These are phyloP conservation scores for Termitomyces sp. DNA, from an alignment of 768 basidiomycete genomes.

Conservation along the genomic window DNA sequence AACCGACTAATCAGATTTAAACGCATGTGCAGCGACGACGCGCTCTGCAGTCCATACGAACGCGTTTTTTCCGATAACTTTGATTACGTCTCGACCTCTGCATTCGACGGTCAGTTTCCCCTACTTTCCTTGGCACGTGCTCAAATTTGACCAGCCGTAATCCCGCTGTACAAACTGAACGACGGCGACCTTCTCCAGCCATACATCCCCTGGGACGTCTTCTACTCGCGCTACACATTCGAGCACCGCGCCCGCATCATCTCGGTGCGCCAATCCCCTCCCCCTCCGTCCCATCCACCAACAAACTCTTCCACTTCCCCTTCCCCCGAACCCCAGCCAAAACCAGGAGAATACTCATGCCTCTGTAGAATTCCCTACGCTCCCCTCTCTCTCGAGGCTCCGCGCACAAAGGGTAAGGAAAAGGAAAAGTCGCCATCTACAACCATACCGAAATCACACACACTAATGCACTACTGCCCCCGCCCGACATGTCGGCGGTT, in stretches of 20 bases:
- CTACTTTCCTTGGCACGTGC: not conserved
- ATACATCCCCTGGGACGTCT: slow-evolving; percentile 35
- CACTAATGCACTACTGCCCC: slow-evolving; percentile 56
- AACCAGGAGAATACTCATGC: slow-evolving; percentile 35
- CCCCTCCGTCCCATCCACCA: not conserved
- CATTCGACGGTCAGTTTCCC: slow-evolving; percentile 40
- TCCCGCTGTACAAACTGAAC: slow-evolving; percentile 30
- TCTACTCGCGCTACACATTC: slow-evolving; percentile 47
- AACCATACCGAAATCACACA: not conserved
- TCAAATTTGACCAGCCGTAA: slow-evolving; percentile 25
- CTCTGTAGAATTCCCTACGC: slow-evolving; percentile 44
- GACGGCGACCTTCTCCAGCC: slow-evolving; percentile 36
- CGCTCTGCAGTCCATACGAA: slow-evolving; percentile 42
- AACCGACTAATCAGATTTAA: not conserved
- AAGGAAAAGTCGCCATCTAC: not conserved
- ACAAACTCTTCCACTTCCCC: not conserved
- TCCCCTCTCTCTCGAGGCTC: slow-evolving; percentile 28
- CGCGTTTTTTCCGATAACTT: slow-evolving; percentile 44
- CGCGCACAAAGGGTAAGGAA: not conserved
- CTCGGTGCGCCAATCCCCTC: slow-evolving; percentile 24
- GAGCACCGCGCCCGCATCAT: slow-evolving; percentile 30
- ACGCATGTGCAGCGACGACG: slow-evolving; percentile 32
- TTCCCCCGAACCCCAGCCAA: slow-evolving; percentile 33
- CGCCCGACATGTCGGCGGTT: slow-evolving; percentile 42
- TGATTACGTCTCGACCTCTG: slow-evolving; percentile 43